phyloP scores from a whole-genome alignment of 225 moss, liverwort and hornwort genomes.

The Physcomitrellopsis africana region DNA sequence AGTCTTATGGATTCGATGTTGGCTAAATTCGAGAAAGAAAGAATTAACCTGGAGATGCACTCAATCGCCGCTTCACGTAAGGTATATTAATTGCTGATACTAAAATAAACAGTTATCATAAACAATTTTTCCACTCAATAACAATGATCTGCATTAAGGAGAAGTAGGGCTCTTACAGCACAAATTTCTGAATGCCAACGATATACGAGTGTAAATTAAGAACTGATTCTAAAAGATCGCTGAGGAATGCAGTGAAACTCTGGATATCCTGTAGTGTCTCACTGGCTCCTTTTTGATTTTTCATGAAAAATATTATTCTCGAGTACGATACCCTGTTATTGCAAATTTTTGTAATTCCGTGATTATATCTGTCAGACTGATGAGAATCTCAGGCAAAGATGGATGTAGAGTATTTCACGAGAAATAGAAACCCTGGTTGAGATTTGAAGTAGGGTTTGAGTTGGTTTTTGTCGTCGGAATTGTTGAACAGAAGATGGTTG shows the following conservation, averaged over 20 bases:
- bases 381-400: constrained; percentile 26
- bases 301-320: neutral
- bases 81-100: constrained; percentile 37
- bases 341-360: constrained; percentile 16
- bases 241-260: no score
- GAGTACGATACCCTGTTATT: constrained; percentile 11
- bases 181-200: constrained; percentile 4
- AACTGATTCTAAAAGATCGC: neutral
- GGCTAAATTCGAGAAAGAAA: constrained; percentile 55
- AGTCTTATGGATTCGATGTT: constrained; percentile 59
- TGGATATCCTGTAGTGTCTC: no score
- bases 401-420: constrained; percentile 26
- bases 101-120: neutral
- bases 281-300: neutral
- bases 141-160: constrained; percentile 13
- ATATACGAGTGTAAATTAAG: constrained; percentile 10
- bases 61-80: constrained; percentile 34
- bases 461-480: constrained; percentile 47
- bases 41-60: constrained; percentile 46
- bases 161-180: neutral
- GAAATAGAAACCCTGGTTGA: constrained; percentile 24
- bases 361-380: constrained; percentile 23
- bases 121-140: neutral
- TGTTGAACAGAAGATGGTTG: constrained; percentile 52
- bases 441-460: constrained; percentile 28